phyloP scores from a whole-genome alignment of 345 rosid genomes.

The Theobroma cacao region DNA sequence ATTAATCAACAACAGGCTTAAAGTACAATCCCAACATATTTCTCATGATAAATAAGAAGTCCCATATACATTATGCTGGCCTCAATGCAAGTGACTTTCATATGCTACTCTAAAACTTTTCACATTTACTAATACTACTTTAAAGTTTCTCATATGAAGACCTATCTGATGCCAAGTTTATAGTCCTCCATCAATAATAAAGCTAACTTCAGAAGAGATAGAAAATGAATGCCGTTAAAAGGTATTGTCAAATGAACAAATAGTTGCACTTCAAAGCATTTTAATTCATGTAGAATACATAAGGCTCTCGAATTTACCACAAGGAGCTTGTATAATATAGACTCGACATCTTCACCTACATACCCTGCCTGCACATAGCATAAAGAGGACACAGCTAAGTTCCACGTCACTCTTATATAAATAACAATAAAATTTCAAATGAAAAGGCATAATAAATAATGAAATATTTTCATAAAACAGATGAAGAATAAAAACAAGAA shows the following conservation, averaged over 20 bases:
- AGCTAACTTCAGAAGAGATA: background rate
- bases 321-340: conserved; percentile 95
- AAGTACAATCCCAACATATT: conserved; percentile 1
- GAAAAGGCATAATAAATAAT: background rate
- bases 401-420: background rate
- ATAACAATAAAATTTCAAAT: conserved; percentile 2
- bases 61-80: background rate
- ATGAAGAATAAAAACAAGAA: conserved; percentile 10
- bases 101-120: conserved; percentile 1
- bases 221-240: background rate
- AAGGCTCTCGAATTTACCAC: conserved; percentile 40
- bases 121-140: background rate
- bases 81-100: background rate
- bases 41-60: background rate
- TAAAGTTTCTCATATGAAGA: background rate
- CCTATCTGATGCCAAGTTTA: background rate
- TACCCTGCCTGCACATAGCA: conserved; percentile 88
- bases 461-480: background rate
- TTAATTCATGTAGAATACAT: background rate
- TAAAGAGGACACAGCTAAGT: conserved; percentile 4
- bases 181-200: background rate
- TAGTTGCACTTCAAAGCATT: background rate
- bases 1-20: background rate
- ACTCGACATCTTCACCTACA: conserved; percentile 99
- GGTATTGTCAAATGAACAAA: background rate